Percentiles rank a stretch among this genome's conserved stretches.
Conservation (phyloP, 495 filamentous ascomycete genomes). For the Podospora tetraspora region DNA sequence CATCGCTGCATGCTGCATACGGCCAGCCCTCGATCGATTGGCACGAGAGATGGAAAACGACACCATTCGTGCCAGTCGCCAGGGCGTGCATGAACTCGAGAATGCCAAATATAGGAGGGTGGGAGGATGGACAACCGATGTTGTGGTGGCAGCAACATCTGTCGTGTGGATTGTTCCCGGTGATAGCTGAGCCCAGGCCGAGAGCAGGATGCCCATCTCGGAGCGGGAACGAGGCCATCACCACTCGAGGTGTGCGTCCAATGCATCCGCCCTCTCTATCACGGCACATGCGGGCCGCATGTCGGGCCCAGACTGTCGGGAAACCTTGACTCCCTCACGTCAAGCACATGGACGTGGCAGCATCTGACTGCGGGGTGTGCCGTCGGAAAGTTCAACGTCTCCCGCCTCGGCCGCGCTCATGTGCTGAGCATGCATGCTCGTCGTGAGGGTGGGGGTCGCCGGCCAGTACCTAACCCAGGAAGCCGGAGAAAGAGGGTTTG, state of each 20-base stretch:
- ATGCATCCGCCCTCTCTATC: background rate
- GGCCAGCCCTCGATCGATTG: background rate
- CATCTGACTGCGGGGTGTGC: conserved; percentile 2
- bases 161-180: background rate
- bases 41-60: background rate
- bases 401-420: background rate
- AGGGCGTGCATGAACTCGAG: background rate
- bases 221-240: background rate
- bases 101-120: background rate
- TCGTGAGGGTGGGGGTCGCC: background rate
- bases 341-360: background rate
- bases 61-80: background rate
- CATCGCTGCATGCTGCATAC: background rate
- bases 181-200: no score
- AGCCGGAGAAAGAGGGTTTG: background rate
- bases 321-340: background rate
- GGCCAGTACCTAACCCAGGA: background rate
- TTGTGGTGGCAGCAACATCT: background rate
- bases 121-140: background rate
- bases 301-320: conserved; percentile 1
- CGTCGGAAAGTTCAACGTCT: background rate
- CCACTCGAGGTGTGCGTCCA: background rate
- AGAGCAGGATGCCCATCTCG: background rate
- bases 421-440: background rate
- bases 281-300: background rate